Evolutionary conservation across 306 rosid species (phyloP), one percentile per base, ranked within the genome.

Genomic region (Cucumis melo): DNA sequence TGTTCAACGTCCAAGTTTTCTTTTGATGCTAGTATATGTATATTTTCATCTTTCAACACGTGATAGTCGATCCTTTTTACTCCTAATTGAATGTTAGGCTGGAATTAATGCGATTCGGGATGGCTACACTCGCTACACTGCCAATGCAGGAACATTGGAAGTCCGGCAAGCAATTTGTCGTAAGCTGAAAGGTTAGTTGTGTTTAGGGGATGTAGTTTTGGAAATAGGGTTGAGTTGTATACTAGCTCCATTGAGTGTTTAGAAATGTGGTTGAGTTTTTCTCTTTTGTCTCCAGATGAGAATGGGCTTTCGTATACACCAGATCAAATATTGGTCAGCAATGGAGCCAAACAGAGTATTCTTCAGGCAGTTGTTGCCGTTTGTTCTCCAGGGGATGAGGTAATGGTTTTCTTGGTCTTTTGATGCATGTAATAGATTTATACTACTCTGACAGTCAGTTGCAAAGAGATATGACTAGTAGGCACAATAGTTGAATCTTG

Each of bases 381-480:
- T 81, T 94, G 97, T 78, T 83, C 96, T 29, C 96, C 99, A 0
- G 95, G 97, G 29, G 96, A 94, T 68, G 97, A 94, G 91, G 99
- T 91, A 48, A 51, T 46, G 66, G 10, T 48, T 39, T 50, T 12
- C 73, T 46, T 39, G 57, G 42, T 38, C 41, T 36, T 58, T 0
- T 42, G 13, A 59, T 36, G 64, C 8, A 34, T 57, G 14, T 36
- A 15, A 34, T 34, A 9, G 0, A 20, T 75, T 14, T 20, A 39
- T 72, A 16, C 56, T 50, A 17, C 59, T 50, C 58, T 48, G 42
- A 27, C 10, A 8, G 59, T 12, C 15, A 9, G 8, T 72, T 50
- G 4, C 0, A 8, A 23, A 21, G 41, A 21, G 21, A 70, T 46
- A 44, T 44, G 57, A 70, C 3, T 70, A 13, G 20, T 34, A 5